phyloP scores from a whole-genome alignment of 2,329 filamentous ascomycete species.

The Colletotrichum simmondsii region DNA sequence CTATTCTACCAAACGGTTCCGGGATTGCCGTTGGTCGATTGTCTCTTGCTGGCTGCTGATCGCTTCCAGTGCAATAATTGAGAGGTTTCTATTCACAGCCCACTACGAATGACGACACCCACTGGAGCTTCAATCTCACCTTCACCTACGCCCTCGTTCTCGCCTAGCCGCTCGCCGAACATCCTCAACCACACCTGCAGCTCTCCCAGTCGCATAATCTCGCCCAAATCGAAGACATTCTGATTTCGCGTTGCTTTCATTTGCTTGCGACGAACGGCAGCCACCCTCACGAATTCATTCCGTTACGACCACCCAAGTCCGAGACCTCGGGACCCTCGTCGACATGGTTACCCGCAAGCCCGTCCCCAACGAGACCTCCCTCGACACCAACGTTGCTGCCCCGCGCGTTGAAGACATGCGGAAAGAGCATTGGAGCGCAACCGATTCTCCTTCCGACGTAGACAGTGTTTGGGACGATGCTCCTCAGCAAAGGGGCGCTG shows the following conservation, averaged over 20 bases:
- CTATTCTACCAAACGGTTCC: not conserved
- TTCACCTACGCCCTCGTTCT: not conserved
- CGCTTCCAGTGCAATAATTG: slow-evolving; percentile 19
- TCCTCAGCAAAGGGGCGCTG: slow-evolving; percentile 25
- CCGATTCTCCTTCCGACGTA: slow-evolving; percentile 44
- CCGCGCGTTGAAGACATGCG: slow-evolving; percentile 41
- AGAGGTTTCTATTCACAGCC: slow-evolving; percentile 13
- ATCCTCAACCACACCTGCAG: slow-evolving; percentile 7
- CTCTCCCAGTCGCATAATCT: not conserved
- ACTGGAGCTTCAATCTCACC: slow-evolving; percentile 24
- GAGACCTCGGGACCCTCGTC: slow-evolving; percentile 32
- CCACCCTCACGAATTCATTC: not conserved
- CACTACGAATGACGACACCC: slow-evolving; percentile 32
- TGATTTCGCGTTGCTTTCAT: not conserved
- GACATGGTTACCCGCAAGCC: slow-evolving; percentile 57
- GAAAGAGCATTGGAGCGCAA: slow-evolving; percentile 45
- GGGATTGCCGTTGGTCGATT: slow-evolving; percentile 4
- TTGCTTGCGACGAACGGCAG: slow-evolving; percentile 2
- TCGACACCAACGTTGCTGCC: slow-evolving; percentile 38
- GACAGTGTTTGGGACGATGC: slow-evolving; percentile 40
- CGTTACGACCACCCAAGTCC: slow-evolving; percentile 6
- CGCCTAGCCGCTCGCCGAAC: slow-evolving; percentile 4
- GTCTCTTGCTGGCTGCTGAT: not conserved
- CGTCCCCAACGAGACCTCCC: slow-evolving; percentile 41
- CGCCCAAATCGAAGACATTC: not conserved